These are phyloP conservation scores for Metarhizium rileyi DNA, from an alignment of 2,329 filamentous ascomycete species.

Conservation along the genomic window DNA sequence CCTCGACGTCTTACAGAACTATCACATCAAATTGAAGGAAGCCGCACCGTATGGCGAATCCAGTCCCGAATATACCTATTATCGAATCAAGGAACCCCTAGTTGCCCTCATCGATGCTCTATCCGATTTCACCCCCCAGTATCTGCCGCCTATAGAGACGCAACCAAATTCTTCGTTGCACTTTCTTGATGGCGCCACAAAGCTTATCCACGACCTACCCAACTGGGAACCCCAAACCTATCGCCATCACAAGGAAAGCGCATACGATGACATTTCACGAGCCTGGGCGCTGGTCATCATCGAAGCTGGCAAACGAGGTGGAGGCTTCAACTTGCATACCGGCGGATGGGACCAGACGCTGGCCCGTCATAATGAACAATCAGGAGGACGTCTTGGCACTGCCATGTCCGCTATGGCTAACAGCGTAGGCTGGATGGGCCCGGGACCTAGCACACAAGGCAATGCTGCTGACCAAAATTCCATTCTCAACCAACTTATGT, in stretches of 20 bases:
- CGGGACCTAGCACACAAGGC: conserved; percentile 17
- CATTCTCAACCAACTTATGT: conserved; percentile 53
- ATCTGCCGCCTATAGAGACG: conserved; percentile 80
- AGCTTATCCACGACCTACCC: conserved; percentile 80
- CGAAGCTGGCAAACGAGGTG: conserved; percentile 83
- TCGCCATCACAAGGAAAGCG: conserved; percentile 86
- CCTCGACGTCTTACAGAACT: conserved; percentile 69
- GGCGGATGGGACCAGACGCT: conserved; percentile 89
- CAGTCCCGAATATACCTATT: conserved; percentile 88
- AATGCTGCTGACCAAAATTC: conserved; percentile 38
- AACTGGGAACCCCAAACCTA: conserved; percentile 85
- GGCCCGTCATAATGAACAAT: conserved; percentile 77
- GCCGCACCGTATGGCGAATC: conserved; percentile 81
- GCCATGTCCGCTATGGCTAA: conserved; percentile 69
- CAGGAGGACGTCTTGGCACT: conserved; percentile 68
- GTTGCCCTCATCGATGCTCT: conserved; percentile 77
- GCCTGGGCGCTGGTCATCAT: conserved; percentile 89
- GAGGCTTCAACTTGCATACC: conserved; percentile 80
- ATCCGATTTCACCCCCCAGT: conserved; percentile 90
- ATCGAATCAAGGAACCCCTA: conserved; percentile 76
- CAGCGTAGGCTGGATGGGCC: conserved; percentile 69
- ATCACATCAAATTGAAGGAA: conserved; percentile 66
- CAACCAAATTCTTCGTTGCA: conserved; percentile 76
- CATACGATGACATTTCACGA: conserved; percentile 90
- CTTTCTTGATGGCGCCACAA: conserved; percentile 83